Conservation (phyloP, 176 grass and related monocot genomes). For the Typha latifolia region DNA sequence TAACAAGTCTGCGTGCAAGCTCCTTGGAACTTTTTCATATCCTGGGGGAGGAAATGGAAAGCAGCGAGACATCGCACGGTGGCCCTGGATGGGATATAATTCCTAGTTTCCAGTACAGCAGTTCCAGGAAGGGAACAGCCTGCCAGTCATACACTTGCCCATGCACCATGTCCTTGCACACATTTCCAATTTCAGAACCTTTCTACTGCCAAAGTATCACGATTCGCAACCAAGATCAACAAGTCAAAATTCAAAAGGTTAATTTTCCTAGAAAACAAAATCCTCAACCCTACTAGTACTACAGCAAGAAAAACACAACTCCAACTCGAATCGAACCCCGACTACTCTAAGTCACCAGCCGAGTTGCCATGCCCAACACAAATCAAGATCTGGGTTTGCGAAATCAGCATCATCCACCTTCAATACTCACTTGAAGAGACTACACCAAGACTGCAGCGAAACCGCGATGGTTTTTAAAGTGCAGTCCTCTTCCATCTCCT, state of each 20-base stretch:
- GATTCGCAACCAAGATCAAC: conserved; percentile 1
- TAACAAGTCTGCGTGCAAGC: conserved; percentile 19
- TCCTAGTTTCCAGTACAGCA: conserved; percentile 25
- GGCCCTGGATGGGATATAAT: conserved; percentile 14
- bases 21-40: conserved; percentile 33
- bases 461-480: conserved; percentile 1
- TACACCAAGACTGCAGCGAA: not conserved
- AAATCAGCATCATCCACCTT: not conserved
- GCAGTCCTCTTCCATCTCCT: conserved; percentile 10
- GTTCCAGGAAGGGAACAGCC: conserved; percentile 23
- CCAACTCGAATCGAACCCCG: not conserved
- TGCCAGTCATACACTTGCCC: conserved; percentile 13
- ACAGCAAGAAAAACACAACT: no score
- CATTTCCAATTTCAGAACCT: conserved; percentile 19
- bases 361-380: not conserved
- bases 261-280: conserved; percentile 3
- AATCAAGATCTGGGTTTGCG: not conserved
- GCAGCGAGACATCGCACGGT: conserved; percentile 41
- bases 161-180: conserved; percentile 25
- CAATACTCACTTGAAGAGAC: not conserved
- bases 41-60: conserved; percentile 45
- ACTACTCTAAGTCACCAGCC: not conserved
- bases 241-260: not conserved
- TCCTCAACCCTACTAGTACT: not conserved
- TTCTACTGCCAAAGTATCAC: conserved; percentile 1